These are phyloP conservation scores for Panicum miliaceum DNA, from an alignment of 176 grass and related monocot genomes.

Conservation along the genomic window DNA sequence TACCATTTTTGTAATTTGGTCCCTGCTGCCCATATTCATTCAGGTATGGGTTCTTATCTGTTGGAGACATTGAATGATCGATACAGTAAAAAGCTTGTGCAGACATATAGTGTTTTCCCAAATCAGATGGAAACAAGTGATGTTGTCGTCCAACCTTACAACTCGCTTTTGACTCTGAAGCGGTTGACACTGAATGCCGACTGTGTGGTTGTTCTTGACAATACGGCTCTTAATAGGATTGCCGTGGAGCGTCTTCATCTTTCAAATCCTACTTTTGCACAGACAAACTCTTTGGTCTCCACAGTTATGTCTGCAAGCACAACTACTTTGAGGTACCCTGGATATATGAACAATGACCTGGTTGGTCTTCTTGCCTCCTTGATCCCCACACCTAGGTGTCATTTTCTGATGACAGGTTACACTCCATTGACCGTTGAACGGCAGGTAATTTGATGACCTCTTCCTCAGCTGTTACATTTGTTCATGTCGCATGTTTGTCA, in stretches of 20 bases:
- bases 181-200: slow-evolving; percentile 87
- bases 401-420: slow-evolving; percentile 99
- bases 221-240: slow-evolving; percentile 98
- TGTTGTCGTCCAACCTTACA: slow-evolving; percentile 98
- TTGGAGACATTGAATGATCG: slow-evolving; percentile 98
- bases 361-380: slow-evolving; percentile 94
- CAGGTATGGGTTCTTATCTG: slow-evolving; percentile 99
- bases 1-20: slow-evolving; percentile 16
- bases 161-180: slow-evolving; percentile 93
- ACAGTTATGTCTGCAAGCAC: slow-evolving; percentile 99
- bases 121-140: slow-evolving; percentile 99
- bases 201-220: slow-evolving; percentile 99
- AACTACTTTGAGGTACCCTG: slow-evolving; percentile 94
- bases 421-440: slow-evolving; percentile 95
- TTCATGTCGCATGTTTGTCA: slow-evolving; percentile 13
- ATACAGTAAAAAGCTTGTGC: slow-evolving; percentile 97
- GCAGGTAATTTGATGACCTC: slow-evolving; percentile 67
- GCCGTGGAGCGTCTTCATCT: slow-evolving; percentile 93
- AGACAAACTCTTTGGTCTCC: slow-evolving; percentile 99
- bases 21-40: slow-evolving; percentile 34
- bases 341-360: slow-evolving; percentile 99
- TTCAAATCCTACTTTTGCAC: slow-evolving; percentile 90
- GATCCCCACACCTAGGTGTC: slow-evolving; percentile 95
- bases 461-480: slow-evolving; percentile 24
- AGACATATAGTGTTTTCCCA: slow-evolving; percentile 98